These are phyloP conservation scores for Termitomyces sp. DNA, from an alignment of 1,284 basidiomycete genomes.

Conservation along the genomic window DNA sequence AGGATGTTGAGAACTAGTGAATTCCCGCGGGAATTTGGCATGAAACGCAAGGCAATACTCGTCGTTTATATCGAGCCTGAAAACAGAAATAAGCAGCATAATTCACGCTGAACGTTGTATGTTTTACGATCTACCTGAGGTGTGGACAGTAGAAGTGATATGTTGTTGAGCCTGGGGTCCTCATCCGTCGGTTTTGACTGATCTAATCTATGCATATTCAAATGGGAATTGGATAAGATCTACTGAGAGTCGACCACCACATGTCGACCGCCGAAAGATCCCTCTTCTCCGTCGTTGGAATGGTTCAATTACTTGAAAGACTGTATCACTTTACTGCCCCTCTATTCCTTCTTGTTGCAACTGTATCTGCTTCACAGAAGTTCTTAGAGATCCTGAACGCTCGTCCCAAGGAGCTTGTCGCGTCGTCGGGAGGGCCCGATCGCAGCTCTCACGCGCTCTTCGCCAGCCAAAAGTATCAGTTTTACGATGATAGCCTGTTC, in stretches of 20 bases:
- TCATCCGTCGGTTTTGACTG: too few relatives aligned
- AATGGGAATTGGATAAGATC: neutral
- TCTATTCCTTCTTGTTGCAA: neutral
- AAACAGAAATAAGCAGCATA: neutral
- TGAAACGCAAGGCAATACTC: too few relatives aligned
- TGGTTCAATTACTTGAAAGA: neutral
- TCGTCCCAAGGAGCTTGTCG: neutral
- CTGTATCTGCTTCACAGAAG: neutral
- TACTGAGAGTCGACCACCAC: too few relatives aligned
- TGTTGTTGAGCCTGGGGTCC: neutral
- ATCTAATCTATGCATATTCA: neutral
- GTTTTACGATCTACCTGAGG: neutral
- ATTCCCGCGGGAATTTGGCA: neutral
- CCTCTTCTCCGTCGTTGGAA: neutral
- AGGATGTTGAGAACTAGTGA: neutral
- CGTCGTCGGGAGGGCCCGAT: neutral
- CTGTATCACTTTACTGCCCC: neutral
- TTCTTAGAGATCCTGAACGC: neutral
- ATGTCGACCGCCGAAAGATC: neutral
- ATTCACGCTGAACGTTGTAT: neutral
- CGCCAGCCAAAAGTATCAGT: neutral
- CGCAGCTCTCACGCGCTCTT: neutral
- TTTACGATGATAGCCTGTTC: slow-evolving; percentile 26
- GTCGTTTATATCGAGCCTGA: neutral
- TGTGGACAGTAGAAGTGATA: neutral